phyloP scores from a whole-genome alignment of 2,329 filamentous ascomycete genomes.

The Didymellaceae sp. region DNA sequence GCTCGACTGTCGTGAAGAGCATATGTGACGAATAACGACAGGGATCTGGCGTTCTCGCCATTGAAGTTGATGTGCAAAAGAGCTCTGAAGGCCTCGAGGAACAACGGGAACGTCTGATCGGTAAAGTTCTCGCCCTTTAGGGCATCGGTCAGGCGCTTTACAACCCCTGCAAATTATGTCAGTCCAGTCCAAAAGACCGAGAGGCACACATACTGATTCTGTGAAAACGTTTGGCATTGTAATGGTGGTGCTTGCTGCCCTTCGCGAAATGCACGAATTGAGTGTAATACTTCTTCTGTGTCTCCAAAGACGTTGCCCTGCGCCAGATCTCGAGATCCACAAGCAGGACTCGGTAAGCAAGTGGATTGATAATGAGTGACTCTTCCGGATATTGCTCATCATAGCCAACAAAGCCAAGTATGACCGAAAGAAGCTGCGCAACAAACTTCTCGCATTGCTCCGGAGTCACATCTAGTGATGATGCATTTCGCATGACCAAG shows the following conservation, averaged over 20 bases:
- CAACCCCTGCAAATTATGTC: slow-evolving; percentile 67
- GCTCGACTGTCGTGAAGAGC: slow-evolving; percentile 73
- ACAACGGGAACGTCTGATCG: slow-evolving; percentile 73
- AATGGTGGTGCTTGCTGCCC: slow-evolving; percentile 89
- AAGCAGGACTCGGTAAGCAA: slow-evolving; percentile 89
- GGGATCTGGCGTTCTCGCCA: slow-evolving; percentile 81
- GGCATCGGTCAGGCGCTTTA: slow-evolving; percentile 87
- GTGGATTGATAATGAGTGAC: slow-evolving; percentile 92
- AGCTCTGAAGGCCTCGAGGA: slow-evolving; percentile 78
- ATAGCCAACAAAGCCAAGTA: slow-evolving; percentile 89
- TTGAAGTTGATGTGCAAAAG: slow-evolving; percentile 82
- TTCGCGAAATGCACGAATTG: slow-evolving; percentile 89
- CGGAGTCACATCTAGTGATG: slow-evolving; percentile 41
- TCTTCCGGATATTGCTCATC: slow-evolving; percentile 78
- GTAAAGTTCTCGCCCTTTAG: slow-evolving; percentile 84
- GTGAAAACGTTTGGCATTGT: slow-evolving; percentile 85
- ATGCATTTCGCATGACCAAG: slow-evolving; percentile 59
- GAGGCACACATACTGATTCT: slow-evolving; percentile 76
- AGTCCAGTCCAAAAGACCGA: slow-evolving; percentile 16
- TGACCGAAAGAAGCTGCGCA: slow-evolving; percentile 71
- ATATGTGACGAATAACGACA: slow-evolving; percentile 93
- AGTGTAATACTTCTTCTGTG: slow-evolving; percentile 88
- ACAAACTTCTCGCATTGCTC: slow-evolving; percentile 60
- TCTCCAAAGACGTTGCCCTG: slow-evolving; percentile 70
- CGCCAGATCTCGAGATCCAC: slow-evolving; percentile 96